Conservation (phyloP, 2,329 filamentous ascomycete genomes). For the Monilinia fructigena region DNA sequence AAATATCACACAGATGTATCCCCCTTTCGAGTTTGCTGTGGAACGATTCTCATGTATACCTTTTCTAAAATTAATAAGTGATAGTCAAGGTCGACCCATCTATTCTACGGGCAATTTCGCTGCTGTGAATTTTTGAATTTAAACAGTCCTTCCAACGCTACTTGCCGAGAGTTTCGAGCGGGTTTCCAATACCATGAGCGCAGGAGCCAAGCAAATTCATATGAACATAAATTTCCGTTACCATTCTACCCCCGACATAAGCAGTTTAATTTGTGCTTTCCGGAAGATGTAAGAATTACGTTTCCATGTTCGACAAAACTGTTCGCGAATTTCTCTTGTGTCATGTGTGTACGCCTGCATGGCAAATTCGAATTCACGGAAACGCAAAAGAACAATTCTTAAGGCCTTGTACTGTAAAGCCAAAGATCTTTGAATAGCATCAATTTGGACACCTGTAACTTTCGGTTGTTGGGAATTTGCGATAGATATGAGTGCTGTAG, state of each 20-base stretch:
- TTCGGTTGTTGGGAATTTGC: too few relatives aligned
- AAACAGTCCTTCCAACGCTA: neutral
- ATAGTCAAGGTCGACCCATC: neutral
- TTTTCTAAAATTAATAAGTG: neutral
- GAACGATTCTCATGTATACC: conserved; percentile 28
- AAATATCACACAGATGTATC: conserved; percentile 31
- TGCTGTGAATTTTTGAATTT: neutral
- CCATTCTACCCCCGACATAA: neutral
- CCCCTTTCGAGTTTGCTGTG: conserved; percentile 25
- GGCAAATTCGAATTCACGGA: too few relatives aligned
- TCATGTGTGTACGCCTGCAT: neutral
- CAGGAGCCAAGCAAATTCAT: too few relatives aligned
- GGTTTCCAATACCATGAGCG: too few relatives aligned
- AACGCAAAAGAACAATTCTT: too few relatives aligned
- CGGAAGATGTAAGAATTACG: neutral
- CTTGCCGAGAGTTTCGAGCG: too few relatives aligned
- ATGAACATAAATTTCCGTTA: too few relatives aligned
- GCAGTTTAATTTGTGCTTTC: neutral
- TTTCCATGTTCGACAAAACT: neutral
- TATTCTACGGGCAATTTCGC: neutral
- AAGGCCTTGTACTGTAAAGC: too few relatives aligned
- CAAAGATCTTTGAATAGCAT: too few relatives aligned
- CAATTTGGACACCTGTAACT: too few relatives aligned
- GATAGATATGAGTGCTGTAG: neutral
- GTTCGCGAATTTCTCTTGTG: neutral